Base-by-base conservation (phyloP, 2,329 filamentous ascomycete genomes). In the Lachnum nothofagi region DNA sequence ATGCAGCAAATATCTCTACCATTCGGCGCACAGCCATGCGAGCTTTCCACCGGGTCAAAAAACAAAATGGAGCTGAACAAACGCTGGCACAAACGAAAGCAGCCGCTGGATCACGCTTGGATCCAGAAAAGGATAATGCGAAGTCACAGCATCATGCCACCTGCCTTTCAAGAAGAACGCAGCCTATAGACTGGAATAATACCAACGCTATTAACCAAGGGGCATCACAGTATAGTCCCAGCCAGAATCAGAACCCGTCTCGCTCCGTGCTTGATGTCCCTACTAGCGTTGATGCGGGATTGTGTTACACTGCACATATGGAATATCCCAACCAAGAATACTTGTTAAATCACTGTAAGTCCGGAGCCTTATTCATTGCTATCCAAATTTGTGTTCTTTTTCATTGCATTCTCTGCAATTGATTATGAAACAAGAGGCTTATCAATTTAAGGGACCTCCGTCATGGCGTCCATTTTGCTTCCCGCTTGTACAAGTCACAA, bases 321-420 rank as follows among this genome's bases (percentile, higher is more conserved):
- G 24, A 43, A 31, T 43, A 29, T 43, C 41, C 41, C 41, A 43
- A 43, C 41, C 41, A 43, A 43, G 41, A 43, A 43, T 43, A 43
- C 31, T 31, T 43, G 41, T 43, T 31, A 43, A 43, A 43, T 43
- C 41, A 43, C 41, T 43, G 41, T 43, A 43, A 43, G 41, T 31
- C 41, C 24, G 41, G 31, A 27, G 41, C 19, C 24, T 29, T 43
- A 43, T 9, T 31, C 20, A 24, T 31, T 43, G 41, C 41, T 43
- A 43, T 29, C 24, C n/a, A 43, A 43, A 43, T 43, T 43, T 43
- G 10, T 43, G 27, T 27, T 27, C 6, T 27, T 12, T 27, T 27
- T 27, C 6, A 27, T 27, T 27, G 25, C 12, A 27, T 27, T 27
- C 25, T 27, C 25, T 27, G 12, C 12, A 27, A 27, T 27, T 27